Conservation (phyloP, 805 yeast species). For the Candida ponderosae region DNA sequence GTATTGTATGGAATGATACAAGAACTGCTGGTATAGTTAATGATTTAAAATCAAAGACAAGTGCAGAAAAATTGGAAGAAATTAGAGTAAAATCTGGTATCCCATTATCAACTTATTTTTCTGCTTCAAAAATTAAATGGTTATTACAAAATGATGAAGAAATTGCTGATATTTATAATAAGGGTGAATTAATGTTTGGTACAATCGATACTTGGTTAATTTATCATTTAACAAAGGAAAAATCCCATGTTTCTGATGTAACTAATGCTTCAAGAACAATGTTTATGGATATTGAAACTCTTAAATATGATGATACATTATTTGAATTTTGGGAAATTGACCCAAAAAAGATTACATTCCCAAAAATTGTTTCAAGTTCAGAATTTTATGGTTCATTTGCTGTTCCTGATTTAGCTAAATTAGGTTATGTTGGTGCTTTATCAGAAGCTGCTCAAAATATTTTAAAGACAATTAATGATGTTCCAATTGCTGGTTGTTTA, state of each 20-base stretch:
- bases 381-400: constrained; percentile 69
- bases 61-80: constrained; percentile 46
- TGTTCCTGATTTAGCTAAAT: constrained; percentile 47
- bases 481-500: constrained; percentile 82
- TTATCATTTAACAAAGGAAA: constrained; percentile 69
- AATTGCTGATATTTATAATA: constrained; percentile 60
- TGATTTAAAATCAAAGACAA: constrained; percentile 45
- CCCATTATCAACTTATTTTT: constrained; percentile 85
- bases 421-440: constrained; percentile 43
- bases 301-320: constrained; percentile 68
- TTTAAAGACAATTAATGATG: constrained; percentile 40
- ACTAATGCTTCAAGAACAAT: constrained; percentile 90
- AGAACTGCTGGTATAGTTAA: constrained; percentile 71
- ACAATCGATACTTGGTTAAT: constrained; percentile 94
- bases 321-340: constrained; percentile 78
- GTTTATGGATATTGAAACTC: constrained; percentile 74
- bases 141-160: constrained; percentile 68
- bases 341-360: constrained; percentile 52
- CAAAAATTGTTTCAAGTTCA: constrained; percentile 72
- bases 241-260: constrained; percentile 72
- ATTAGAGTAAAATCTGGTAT: constrained; percentile 69
- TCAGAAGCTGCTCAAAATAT: constrained; percentile 45
- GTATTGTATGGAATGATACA: constrained; percentile 95
- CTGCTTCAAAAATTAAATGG: constrained; percentile 89
- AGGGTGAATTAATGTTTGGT: constrained; percentile 82